Evolutionary conservation across 1,139 yeast species (phyloP), one percentile per base, ranked within the genome.

Genomic region (Yamadazyma epiphylla): DNA sequence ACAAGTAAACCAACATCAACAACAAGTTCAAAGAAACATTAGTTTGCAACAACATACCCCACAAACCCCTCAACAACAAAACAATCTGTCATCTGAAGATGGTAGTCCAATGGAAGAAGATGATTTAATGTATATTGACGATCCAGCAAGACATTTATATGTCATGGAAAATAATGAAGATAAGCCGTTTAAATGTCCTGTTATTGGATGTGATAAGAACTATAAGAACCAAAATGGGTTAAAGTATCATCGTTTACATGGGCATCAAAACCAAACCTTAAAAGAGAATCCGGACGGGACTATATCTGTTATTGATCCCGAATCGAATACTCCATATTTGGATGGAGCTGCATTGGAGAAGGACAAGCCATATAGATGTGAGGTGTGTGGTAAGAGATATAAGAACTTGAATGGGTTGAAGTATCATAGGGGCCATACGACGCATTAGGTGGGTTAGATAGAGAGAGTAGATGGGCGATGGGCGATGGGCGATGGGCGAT

Each of bases 321-420:
- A 86, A 48, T 80, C 89, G 25, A 87, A 87, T 51, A 77, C 88
- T 32, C 95, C 96, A 6, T 86, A 86, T 53, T 84, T 89, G 28
- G 96, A 89, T 55, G 95, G 95, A 5, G 78, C 82, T 44, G 95
- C 91, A 22, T 77, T 88, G 74, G 98, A 91, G 57, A 88, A 87
- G 66, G 98, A 91, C 64, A 94, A 94, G 63, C 99, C 98, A 21
- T 91, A 91, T 58, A 74, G 96, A 51, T 91, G 99, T 62, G 97
- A 91, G 58, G 96, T 91, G 27, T 91, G 99, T 61, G 97, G 97
- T 34, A 94, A 91, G 63, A 70, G 98, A 36, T 91, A 91, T 64
- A 91, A 94, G 71, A 91, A 91, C 55, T 70, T 91, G 50, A 91
- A 91, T 58, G 99, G 99, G 22, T 73, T 91, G 58, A 91, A 91